These are phyloP conservation scores for Thelephora aurantiotincta DNA, from an alignment of 768 basidiomycete genomes.

Conservation along the genomic window DNA sequence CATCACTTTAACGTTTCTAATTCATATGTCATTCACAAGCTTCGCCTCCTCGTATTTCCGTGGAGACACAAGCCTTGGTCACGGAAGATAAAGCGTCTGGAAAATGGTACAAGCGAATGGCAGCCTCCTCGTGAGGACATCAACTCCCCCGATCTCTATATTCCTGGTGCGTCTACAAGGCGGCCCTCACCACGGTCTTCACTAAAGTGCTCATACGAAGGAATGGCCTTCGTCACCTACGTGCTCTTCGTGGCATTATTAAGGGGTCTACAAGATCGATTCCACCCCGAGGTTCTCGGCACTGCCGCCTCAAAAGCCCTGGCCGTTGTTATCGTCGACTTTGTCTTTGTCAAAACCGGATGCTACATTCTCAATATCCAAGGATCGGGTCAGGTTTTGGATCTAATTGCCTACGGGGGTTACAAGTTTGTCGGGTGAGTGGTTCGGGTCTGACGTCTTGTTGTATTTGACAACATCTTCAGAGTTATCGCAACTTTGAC, in stretches of 20 bases:
- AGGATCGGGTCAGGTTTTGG: conserved; percentile 54
- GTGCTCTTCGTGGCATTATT: conserved; percentile 79
- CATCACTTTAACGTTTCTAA: conserved; percentile 95
- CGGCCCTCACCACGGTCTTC: not conserved
- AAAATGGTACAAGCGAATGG: conserved; percentile 62
- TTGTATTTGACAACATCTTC: not conserved
- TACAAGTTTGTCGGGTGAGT: conserved; percentile 95
- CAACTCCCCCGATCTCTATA: conserved; percentile 93
- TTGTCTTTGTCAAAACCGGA: conserved; percentile 77
- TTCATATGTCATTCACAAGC: conserved; percentile 84
- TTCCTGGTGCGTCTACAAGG: conserved; percentile 48
- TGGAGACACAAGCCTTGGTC: conserved; percentile 89
- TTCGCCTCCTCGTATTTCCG: conserved; percentile 83
- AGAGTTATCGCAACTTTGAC: conserved; percentile 81
- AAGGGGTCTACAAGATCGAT: conserved; percentile 69
- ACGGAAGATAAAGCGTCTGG: conserved; percentile 48
- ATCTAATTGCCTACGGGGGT: conserved; percentile 84
- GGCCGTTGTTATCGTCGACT: conserved; percentile 77
- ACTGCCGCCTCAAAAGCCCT: conserved; percentile 74
- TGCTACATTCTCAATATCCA: conserved; percentile 85
- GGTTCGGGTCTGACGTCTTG: not conserved
- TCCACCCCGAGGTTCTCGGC: conserved; percentile 84
- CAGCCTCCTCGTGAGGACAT: conserved; percentile 86
- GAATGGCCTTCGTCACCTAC: conserved; percentile 94
- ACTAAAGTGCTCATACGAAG: conserved; percentile 21